Percentiles rank a stretch among this genome's conserved stretches.
These are phyloP conservation scores for Phytophthora cactorum DNA, from an alignment of 352 stramenopile genomes.

Conservation along the genomic window DNA sequence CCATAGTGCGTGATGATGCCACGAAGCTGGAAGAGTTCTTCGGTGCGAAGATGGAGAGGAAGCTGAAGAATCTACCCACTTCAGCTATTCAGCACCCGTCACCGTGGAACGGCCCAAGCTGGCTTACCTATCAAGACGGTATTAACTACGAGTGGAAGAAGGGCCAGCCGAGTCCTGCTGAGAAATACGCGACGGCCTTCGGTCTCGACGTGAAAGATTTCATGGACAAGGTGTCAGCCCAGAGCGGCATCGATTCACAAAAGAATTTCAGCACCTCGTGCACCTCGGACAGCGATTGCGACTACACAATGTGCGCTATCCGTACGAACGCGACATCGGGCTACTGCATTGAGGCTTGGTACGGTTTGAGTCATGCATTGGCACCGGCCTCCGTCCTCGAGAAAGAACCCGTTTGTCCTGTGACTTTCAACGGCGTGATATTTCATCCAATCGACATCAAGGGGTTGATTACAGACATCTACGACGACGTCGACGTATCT, in stretches of 20 bases:
- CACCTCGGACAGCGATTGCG: slow-evolving; percentile 24
- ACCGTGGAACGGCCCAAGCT: slow-evolving; percentile 38
- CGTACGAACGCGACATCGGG: slow-evolving; percentile 22
- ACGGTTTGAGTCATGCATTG: slow-evolving; percentile 41
- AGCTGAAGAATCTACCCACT: slow-evolving; percentile 25
- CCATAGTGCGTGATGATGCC: too few relatives aligned
- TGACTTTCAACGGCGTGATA: slow-evolving; percentile 38
- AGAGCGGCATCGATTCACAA: slow-evolving; percentile 34
- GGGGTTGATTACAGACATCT: slow-evolving; percentile 37
- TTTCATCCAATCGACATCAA: slow-evolving; percentile 52
- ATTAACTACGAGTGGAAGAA: slow-evolving; percentile 57
- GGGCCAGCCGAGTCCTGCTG: slow-evolving; percentile 30
- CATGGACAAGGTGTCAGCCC: slow-evolving; percentile 38
- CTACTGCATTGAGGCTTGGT: slow-evolving; percentile 41
- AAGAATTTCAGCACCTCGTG: slow-evolving; percentile 7
- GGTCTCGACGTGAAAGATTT: slow-evolving; percentile 35
- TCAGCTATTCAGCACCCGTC: slow-evolving; percentile 3
- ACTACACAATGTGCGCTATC: slow-evolving; percentile 25
- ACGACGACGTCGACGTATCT: slow-evolving; percentile 19
- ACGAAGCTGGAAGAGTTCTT: slow-evolving; percentile 18
- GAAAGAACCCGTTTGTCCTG: slow-evolving; percentile 36
- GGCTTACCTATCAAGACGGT: slow-evolving; percentile 51
- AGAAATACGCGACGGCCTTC: slow-evolving; percentile 52
- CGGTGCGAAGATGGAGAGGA: slow-evolving; percentile 12
- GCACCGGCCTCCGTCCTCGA: slow-evolving; percentile 35